Percentiles rank a stretch among this genome's conserved stretches.
phyloP scores from a whole-genome alignment of 2,329 filamentous ascomycete species.

The Tolypocladium amazonense region DNA sequence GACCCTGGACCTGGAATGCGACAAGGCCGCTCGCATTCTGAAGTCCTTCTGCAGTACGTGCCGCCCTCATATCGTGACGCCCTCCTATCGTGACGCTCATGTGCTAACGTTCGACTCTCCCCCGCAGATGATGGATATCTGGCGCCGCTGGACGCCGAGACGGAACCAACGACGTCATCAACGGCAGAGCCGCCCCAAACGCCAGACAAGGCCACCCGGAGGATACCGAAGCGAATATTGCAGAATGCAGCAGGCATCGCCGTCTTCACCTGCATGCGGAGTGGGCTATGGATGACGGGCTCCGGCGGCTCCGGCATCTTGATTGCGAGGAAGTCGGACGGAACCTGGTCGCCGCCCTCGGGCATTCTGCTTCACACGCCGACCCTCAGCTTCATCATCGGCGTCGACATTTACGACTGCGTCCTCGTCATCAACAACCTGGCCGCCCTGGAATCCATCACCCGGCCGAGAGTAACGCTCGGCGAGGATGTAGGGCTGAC shows the following conservation, averaged over 20 bases:
- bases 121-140: conserved; percentile 44
- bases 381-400: conserved; percentile 79
- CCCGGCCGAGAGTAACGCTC: conserved; percentile 65
- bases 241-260: conserved; percentile 82
- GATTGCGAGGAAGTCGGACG: conserved; percentile 73
- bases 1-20: conserved; percentile 76
- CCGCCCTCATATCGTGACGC: not conserved
- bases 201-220: conserved; percentile 52
- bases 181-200: conserved; percentile 31
- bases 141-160: conserved; percentile 25
- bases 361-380: conserved; percentile 86
- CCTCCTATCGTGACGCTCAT: not conserved
- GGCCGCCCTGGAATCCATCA: conserved; percentile 74
- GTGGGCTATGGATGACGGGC: conserved; percentile 82
- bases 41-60: conserved; percentile 77
- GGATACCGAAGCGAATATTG: conserved; percentile 79
- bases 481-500: conserved; percentile 71
- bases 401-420: conserved; percentile 93
- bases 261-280: conserved; percentile 93
- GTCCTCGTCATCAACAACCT: conserved; percentile 86
- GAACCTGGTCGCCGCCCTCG: conserved; percentile 83
- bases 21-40: conserved; percentile 82
- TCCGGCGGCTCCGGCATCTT: conserved; percentile 84
- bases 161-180: conserved; percentile 11
- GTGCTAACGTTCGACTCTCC: not conserved